Conservation (phyloP, 495 filamentous ascomycete species). For the Tetracladium setigerum region DNA sequence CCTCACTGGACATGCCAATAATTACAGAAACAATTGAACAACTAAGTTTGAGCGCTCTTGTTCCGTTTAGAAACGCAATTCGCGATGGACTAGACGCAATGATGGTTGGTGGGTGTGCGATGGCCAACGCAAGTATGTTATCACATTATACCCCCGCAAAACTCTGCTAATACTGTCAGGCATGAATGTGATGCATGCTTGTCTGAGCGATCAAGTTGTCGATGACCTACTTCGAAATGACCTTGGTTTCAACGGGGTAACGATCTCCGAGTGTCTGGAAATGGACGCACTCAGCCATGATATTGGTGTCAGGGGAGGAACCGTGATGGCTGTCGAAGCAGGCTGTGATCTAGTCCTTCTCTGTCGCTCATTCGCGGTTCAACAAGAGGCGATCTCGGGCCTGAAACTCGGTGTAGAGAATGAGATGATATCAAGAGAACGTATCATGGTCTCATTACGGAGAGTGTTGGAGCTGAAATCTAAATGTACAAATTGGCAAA, state of each 20-base stretch:
- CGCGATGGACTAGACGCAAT: slow-evolving; percentile 77
- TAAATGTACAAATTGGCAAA: slow-evolving; percentile 74
- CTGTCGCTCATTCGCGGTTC: slow-evolving; percentile 76
- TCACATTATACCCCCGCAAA: background rate
- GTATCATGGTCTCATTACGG: slow-evolving; percentile 65
- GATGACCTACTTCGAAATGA: slow-evolving; percentile 76
- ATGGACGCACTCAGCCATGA: slow-evolving; percentile 90
- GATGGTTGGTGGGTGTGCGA: slow-evolving; percentile 87
- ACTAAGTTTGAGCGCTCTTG: slow-evolving; percentile 71
- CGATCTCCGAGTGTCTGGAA: slow-evolving; percentile 91
- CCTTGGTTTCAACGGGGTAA: slow-evolving; percentile 78
- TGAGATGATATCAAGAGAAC: slow-evolving; percentile 67
- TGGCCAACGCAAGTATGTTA: slow-evolving; percentile 60
- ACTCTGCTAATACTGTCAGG: slow-evolving; percentile 3
- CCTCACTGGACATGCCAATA: slow-evolving; percentile 77
- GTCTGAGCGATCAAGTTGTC: slow-evolving; percentile 82
- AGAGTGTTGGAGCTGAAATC: slow-evolving; percentile 69
- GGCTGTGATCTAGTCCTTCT: slow-evolving; percentile 82
- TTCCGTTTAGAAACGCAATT: slow-evolving; percentile 83
- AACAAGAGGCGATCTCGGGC: slow-evolving; percentile 80
- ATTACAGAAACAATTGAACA: slow-evolving; percentile 89
- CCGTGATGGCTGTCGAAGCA: slow-evolving; percentile 89
- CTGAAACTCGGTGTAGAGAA: slow-evolving; percentile 81
- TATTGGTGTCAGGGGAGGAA: slow-evolving; percentile 86
- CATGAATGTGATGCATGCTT: slow-evolving; percentile 88